phyloP scores from a whole-genome alignment of 2,329 filamentous ascomycete species.

The Sarocladiaceae sp. region DNA sequence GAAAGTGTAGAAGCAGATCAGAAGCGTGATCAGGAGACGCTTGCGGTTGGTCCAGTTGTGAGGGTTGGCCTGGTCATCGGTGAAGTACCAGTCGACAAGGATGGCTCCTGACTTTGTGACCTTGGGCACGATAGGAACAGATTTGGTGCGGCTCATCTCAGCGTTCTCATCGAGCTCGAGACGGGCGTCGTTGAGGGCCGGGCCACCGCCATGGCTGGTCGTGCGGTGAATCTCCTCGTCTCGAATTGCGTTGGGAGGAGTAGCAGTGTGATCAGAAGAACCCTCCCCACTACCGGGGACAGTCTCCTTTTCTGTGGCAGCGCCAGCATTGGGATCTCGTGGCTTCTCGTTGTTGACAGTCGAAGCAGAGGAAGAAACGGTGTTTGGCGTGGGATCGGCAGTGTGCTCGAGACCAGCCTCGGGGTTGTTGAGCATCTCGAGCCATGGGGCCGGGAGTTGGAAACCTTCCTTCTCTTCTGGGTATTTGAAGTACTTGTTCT shows the following conservation, averaged over 20 bases:
- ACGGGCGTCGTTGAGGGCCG: constrained; percentile 22
- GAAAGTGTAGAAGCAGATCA: constrained; percentile 56
- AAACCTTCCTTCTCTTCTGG: constrained; percentile 57
- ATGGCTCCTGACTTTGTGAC: constrained; percentile 46
- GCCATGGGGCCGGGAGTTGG: constrained; percentile 39
- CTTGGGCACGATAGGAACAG: constrained; percentile 43
- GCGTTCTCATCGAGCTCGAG: constrained; percentile 32
- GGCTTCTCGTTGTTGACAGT: constrained; percentile 6
- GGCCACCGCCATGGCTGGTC: constrained; percentile 1
- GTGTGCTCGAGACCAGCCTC: constrained; percentile 15
- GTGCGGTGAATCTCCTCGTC: constrained; percentile 12
- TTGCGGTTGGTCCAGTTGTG: constrained; percentile 48
- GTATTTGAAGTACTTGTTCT: constrained; percentile 50
- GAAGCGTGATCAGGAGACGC: constrained; percentile 33
- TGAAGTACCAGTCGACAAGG: constrained; percentile 51
- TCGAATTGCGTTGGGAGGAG: not conserved
- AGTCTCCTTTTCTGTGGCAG: not conserved
- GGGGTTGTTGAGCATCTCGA: constrained; percentile 28
- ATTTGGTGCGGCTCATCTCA: constrained; percentile 37
- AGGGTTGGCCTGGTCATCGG: constrained; percentile 51
- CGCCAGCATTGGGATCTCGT: not conserved
- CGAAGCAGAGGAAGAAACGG: constrained; percentile 1
- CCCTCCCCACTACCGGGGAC: not conserved
- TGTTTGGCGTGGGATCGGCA: not conserved
- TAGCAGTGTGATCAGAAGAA: not conserved